phyloP scores from a whole-genome alignment of 140 eudicot species.

The Cichorium intybus region DNA sequence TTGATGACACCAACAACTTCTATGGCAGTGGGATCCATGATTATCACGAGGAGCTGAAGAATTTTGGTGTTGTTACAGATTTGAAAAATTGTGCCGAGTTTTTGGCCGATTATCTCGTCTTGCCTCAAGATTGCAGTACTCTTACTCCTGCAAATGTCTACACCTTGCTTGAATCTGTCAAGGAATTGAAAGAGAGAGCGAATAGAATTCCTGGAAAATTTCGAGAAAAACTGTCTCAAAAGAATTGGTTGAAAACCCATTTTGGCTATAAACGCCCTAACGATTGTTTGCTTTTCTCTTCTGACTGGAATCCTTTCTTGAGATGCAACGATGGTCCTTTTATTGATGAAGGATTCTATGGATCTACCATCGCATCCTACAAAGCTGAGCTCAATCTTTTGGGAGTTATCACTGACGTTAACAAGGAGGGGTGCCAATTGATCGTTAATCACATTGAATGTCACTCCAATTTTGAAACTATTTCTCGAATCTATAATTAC shows the following conservation, averaged over 20 bases:
- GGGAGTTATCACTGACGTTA: constrained; percentile 31
- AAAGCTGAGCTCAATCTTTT: constrained; percentile 26
- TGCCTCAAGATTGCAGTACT: constrained; percentile 33
- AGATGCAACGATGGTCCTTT: constrained; percentile 40
- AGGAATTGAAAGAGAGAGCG: background rate
- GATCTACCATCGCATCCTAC: constrained; percentile 21
- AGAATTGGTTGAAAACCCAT: too few species aligned
- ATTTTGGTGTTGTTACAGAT: constrained; percentile 38
- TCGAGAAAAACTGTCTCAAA: too few species aligned
- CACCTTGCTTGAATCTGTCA: constrained; percentile 37
- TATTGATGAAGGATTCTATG: constrained; percentile 43
- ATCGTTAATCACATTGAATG: constrained; percentile 27
- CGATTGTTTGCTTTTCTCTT: constrained; percentile 36
- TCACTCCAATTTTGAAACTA: constrained; percentile 13
- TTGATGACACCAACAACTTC: constrained; percentile 38
- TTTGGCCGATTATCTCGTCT: constrained; percentile 28
- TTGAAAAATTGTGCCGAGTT: constrained; percentile 31
- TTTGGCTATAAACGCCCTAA: too few species aligned
- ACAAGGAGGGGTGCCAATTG: constrained; percentile 30
- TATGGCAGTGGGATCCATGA: constrained; percentile 31
- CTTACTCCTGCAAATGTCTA: constrained; percentile 30
- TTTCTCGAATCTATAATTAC: constrained; percentile 33
- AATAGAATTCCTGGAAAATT: too few species aligned
- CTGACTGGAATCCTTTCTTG: constrained; percentile 20
- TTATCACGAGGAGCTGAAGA: constrained; percentile 31